Evolutionary conservation across 768 basidiomycete genomes (phyloP), one percentile per base, ranked within the genome.

Genomic region (Pleurotus djamor): DNA sequence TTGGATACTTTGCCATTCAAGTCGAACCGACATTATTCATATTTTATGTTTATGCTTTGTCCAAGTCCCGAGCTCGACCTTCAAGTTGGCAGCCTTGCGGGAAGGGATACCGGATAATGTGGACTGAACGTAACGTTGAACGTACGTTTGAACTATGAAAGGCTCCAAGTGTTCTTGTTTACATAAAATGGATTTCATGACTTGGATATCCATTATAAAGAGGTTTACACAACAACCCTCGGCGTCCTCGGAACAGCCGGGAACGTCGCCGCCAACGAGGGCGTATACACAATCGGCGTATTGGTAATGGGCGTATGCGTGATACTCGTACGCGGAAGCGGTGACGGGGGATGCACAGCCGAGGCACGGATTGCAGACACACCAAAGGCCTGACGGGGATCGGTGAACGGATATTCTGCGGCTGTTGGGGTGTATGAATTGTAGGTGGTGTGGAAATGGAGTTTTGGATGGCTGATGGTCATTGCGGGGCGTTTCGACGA

Each of bases 401-500:
- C 38, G 35, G 61, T 28, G 52, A 62, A 62, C 0, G 52, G 37
- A 43, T 62, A 62, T 16, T 52, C 49, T 16, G 59, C 43, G n/a
- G 52, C 59, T 44, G 54, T 56, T 7, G 54, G 54, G 7, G 54
- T 45, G 52, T 55, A 62, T 2, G 61, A 62, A 47, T 62, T 62
- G 59, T 62, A 62, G 4, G 61, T 62, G 21, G 61, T 62, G 52
- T 33, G 36, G 37, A 56, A 32, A 12, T 56, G 55, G 8, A 36
- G 58, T 44, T 21, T 59, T 13, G 60, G 54, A 14, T 34, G 45
- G 44, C 48, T 57, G 17, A 56, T 56, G 28, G 33, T 21, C 32
- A 12, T 16, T 38, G 48, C 44, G 41, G 38, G 21, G 21, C 21
- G 21, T 28, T 28, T 28, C 21, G 21, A 28, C 3, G 21, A 28